phyloP scores from a whole-genome alignment of 352 stramenopile species.

The Phytophthora parvispora region DNA sequence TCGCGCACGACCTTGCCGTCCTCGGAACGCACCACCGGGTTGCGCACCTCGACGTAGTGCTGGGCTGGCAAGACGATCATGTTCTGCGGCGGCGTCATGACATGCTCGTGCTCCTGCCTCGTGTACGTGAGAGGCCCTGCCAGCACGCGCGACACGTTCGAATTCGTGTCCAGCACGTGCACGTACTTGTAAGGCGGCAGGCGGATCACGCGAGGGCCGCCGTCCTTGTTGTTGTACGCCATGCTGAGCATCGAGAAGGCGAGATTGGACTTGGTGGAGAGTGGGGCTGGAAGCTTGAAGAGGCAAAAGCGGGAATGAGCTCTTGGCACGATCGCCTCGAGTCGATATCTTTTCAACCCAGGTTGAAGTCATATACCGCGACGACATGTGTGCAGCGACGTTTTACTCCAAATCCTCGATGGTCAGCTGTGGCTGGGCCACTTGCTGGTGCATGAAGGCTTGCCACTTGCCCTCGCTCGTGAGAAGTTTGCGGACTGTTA shows the following conservation, averaged over 20 bases:
- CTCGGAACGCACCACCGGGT: slow-evolving; percentile 64
- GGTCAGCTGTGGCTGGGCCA: slow-evolving; percentile 25
- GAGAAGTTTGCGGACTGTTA: slow-evolving; percentile 36
- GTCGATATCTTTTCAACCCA: slow-evolving; percentile 27
- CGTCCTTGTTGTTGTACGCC: slow-evolving; percentile 33
- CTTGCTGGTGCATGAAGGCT: slow-evolving; percentile 27
- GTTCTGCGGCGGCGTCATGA: slow-evolving; percentile 65
- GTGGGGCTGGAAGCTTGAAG: slow-evolving; percentile 11
- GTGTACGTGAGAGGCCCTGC: slow-evolving; percentile 84
- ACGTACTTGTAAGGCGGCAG: slow-evolving; percentile 88
- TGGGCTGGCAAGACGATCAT: slow-evolving; percentile 86
- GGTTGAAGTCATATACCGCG: slow-evolving; percentile 3
- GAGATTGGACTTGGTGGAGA: neutral
- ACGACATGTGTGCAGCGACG: too few species aligned
- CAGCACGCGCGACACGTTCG: slow-evolving; percentile 85
- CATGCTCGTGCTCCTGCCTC: slow-evolving; percentile 82
- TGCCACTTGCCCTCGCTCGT: slow-evolving; percentile 41
- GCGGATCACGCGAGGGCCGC: slow-evolving; percentile 75
- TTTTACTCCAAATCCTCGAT: slow-evolving; percentile 48
- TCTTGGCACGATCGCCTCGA: too few species aligned
- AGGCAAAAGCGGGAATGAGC: slow-evolving; percentile 18
- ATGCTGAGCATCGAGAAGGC: slow-evolving; percentile 14
- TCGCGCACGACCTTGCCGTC: slow-evolving; percentile 68
- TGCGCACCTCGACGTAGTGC: slow-evolving; percentile 83
- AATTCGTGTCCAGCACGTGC: slow-evolving; percentile 89